phyloP scores from a whole-genome alignment of 2,329 filamentous ascomycete genomes.

The Botrytis paeoniae region DNA sequence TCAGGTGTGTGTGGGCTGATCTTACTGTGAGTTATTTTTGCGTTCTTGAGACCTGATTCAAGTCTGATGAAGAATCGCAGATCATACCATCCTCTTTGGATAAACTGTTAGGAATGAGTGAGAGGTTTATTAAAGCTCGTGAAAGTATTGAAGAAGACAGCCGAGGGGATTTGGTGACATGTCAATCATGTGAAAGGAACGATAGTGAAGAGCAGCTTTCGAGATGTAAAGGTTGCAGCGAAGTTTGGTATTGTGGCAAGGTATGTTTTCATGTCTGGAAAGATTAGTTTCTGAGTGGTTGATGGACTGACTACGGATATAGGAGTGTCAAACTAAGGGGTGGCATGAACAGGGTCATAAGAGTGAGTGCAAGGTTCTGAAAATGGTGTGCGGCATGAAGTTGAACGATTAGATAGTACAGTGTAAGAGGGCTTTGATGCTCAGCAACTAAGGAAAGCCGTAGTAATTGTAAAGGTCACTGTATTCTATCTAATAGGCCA shows the following conservation, averaged over 20 bases:
- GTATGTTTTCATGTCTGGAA: slow-evolving; percentile 23
- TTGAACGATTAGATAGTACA: not conserved
- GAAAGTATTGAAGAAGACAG: not conserved
- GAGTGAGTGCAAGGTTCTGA: slow-evolving; percentile 33
- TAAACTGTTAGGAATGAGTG: slow-evolving; percentile 27
- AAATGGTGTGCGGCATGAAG: slow-evolving; percentile 19
- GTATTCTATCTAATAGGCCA: not conserved
- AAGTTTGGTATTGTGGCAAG: slow-evolving; percentile 36
- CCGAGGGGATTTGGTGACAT: slow-evolving; percentile 15
- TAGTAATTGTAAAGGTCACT: not conserved
- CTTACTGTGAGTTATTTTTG: slow-evolving; percentile 21
- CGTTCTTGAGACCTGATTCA: not conserved
- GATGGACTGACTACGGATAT: not conserved
- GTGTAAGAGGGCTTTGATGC: not conserved
- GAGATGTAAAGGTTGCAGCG: slow-evolving; percentile 33
- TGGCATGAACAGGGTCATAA: slow-evolving; percentile 35
- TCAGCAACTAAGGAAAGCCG: not conserved
- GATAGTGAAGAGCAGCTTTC: slow-evolving; percentile 23
- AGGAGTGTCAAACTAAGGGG: slow-evolving; percentile 33
- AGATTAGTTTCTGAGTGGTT: not conserved
- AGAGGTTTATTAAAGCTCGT: slow-evolving; percentile 8
- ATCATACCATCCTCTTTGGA: slow-evolving; percentile 30
- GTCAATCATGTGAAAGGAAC: slow-evolving; percentile 29
- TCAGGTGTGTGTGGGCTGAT: slow-evolving; percentile 25
- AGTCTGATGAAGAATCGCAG: slow-evolving; percentile 21